Evolutionary conservation across 2,329 filamentous ascomycete species (phyloP).

Genomic region (Paramyrothecium sp.): DNA sequence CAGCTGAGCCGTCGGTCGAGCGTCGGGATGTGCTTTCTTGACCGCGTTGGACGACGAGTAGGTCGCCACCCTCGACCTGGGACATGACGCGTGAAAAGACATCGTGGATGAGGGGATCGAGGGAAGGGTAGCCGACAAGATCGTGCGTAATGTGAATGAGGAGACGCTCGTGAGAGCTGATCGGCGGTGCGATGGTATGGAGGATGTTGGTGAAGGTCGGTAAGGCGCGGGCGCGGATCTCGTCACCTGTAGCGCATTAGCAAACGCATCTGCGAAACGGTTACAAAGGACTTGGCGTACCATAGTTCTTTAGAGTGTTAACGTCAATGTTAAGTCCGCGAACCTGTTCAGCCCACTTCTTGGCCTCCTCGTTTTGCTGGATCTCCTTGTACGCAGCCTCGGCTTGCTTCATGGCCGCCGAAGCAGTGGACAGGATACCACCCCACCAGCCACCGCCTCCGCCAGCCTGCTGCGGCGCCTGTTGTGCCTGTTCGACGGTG

Average conservation of each 20-base stretch:
- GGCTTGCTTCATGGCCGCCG: constrained; percentile 86
- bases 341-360: constrained; percentile 93
- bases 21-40: constrained; percentile 75
- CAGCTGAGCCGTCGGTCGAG: constrained; percentile 57
- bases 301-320: constrained; percentile 60
- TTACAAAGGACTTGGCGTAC: too few relatives aligned
- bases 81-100: constrained; percentile 96
- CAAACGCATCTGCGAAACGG: too few relatives aligned
- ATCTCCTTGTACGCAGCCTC: constrained; percentile 93
- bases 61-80: constrained; percentile 96
- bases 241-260: constrained; percentile 62
- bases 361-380: constrained; percentile 93
- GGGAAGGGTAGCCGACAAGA: constrained; percentile 86
- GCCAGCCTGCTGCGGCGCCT: constrained; percentile 35
- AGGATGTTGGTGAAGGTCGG: constrained; percentile 95
- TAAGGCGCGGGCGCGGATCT: constrained; percentile 80
- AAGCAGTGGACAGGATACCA: constrained; percentile 77
- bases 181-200: constrained; percentile 92
- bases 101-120: constrained; percentile 87
- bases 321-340: constrained; percentile 70
- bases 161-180: constrained; percentile 93
- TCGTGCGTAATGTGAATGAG: constrained; percentile 98
- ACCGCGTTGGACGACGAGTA: constrained; percentile 91
- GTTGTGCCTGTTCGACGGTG: constrained; percentile 38
- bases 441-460: constrained; percentile 90